A percentile compares a stretch with the other conserved stretches of the same genome.
phyloP scores from a whole-genome alignment of 106 monocot genomes.

The Posidonia australis region DNA sequence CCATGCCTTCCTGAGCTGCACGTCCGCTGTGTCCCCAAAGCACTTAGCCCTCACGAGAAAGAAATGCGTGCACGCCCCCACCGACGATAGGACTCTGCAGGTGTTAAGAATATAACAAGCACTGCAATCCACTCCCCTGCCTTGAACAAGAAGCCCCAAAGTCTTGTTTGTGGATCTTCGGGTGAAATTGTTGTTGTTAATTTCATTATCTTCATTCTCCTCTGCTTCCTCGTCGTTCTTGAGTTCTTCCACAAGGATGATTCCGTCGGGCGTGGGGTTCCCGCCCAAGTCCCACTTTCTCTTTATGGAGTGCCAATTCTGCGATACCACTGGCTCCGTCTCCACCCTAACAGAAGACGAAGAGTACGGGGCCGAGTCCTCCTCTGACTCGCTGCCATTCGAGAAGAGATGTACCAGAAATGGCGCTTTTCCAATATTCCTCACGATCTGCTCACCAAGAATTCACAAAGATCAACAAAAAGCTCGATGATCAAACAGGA shows the following conservation, averaged over 20 bases:
- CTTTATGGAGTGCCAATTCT: slow-evolving; percentile 44
- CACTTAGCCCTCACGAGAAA: slow-evolving; percentile 61
- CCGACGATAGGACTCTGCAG: slow-evolving; percentile 39
- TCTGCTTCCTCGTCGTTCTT: slow-evolving; percentile 3
- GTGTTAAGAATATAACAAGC: slow-evolving; percentile 77
- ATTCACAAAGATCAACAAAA: too few relatives aligned
- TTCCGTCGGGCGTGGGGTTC: slow-evolving; percentile 34
- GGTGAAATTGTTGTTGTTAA: neutral
- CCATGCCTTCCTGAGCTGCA: slow-evolving; percentile 50
- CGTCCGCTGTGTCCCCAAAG: slow-evolving; percentile 46
- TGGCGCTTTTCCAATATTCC: slow-evolving; percentile 49
- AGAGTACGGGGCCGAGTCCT: neutral
- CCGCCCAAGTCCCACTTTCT: slow-evolving; percentile 27
- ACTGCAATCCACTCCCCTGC: slow-evolving; percentile 45
- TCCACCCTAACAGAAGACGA: slow-evolving; percentile 23
- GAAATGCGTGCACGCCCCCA: slow-evolving; percentile 73
- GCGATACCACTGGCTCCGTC: slow-evolving; percentile 36
- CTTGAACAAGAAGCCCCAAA: slow-evolving; percentile 70
- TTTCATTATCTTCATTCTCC: too few relatives aligned
- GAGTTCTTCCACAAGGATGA: slow-evolving; percentile 66
- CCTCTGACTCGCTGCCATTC: neutral
- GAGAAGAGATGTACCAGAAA: slow-evolving; percentile 59
- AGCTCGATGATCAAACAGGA: too few relatives aligned
- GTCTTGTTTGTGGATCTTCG: slow-evolving; percentile 6
- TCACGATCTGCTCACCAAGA: slow-evolving; percentile 39